Percentiles rank a stretch among this genome's conserved stretches.
These are phyloP conservation scores for Hyaloperonospora brassicae DNA, from an alignment of 352 stramenopile genomes.

Conservation along the genomic window DNA sequence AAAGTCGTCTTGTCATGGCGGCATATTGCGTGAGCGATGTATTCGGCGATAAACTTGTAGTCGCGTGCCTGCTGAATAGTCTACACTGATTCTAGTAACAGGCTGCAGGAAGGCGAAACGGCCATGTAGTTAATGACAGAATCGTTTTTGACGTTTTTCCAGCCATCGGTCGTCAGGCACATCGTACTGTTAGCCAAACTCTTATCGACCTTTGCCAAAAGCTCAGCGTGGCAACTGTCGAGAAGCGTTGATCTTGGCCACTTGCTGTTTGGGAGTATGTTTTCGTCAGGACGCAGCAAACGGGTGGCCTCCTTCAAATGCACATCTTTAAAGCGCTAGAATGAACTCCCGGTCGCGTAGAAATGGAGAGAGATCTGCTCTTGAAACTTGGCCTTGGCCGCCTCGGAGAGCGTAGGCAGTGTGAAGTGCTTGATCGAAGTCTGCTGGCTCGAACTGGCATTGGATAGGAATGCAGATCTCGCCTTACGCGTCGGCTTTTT, in stretches of 20 bases:
- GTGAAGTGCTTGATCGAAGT: not conserved
- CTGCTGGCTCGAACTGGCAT: not conserved
- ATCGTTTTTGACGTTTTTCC: not conserved
- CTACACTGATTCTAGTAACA: not conserved
- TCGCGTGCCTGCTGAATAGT: not conserved
- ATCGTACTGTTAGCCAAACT: not conserved
- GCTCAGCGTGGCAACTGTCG: not conserved
- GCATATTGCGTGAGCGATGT: not conserved
- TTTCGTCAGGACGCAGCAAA: not conserved
- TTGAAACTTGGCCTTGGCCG: not conserved
- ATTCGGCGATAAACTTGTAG: not conserved
- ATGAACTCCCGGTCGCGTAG: too few relatives aligned
- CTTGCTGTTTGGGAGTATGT: not conserved
- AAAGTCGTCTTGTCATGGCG: not conserved
- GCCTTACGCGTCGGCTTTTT: not conserved
- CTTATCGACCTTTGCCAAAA: not conserved
- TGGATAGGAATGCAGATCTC: not conserved
- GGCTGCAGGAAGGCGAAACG: not conserved
- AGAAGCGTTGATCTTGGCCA: not conserved
- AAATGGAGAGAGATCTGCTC: not conserved
- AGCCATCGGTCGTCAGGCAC: not conserved
- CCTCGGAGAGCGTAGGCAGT: not conserved
- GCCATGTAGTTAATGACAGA: not conserved
- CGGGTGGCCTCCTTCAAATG: not conserved
- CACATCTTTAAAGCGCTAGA: too few relatives aligned